A percentile compares a stretch with the other conserved stretches of the same genome.
phyloP scores from a whole-genome alignment of 495 filamentous ascomycete species.

The Parathielavia hyrcaniae region DNA sequence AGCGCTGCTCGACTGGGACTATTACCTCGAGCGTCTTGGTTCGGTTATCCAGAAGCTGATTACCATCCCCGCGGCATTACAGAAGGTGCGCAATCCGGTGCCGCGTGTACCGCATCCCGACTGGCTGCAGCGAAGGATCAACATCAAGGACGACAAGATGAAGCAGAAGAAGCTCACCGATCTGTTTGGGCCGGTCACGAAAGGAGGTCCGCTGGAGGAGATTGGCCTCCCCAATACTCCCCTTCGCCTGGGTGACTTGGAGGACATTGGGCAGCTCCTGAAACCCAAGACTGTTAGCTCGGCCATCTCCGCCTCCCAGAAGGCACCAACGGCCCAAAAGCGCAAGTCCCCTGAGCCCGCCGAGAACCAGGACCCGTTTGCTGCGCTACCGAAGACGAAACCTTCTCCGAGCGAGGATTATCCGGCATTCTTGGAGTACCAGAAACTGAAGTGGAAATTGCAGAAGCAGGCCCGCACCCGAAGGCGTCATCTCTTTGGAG shows the following conservation, averaged over 20 bases:
- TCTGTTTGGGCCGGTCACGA: slow-evolving; percentile 59
- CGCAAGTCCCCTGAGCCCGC: slow-evolving; percentile 66
- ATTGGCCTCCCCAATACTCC: slow-evolving; percentile 59
- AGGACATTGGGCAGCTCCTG: slow-evolving; percentile 71
- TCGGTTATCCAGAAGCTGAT: slow-evolving; percentile 98
- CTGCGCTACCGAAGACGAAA: slow-evolving; percentile 77
- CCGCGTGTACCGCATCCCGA: slow-evolving; percentile 91
- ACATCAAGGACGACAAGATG: slow-evolving; percentile 89
- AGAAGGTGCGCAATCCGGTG: slow-evolving; percentile 91
- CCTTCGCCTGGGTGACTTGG: slow-evolving; percentile 59
- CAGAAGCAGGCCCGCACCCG: slow-evolving; percentile 87
- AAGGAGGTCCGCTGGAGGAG: slow-evolving; percentile 61
- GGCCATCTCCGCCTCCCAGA: slow-evolving; percentile 43
- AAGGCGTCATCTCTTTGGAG: slow-evolving; percentile 87
- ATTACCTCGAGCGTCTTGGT: slow-evolving; percentile 89
- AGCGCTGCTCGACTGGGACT: slow-evolving; percentile 86
- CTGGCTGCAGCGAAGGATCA: slow-evolving; percentile 90
- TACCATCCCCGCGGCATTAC: slow-evolving; percentile 92
- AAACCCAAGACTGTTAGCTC: slow-evolving; percentile 66
- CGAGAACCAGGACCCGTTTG: slow-evolving; percentile 69
- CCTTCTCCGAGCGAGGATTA: slow-evolving; percentile 85
- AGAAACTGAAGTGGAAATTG: slow-evolving; percentile 98
- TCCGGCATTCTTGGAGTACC: slow-evolving; percentile 80
- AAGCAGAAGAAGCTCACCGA: slow-evolving; percentile 99
- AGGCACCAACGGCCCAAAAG: slow-evolving; percentile 55